Conservation (phyloP, 257 asterid species). For the Solanum pinnatisectum region DNA sequence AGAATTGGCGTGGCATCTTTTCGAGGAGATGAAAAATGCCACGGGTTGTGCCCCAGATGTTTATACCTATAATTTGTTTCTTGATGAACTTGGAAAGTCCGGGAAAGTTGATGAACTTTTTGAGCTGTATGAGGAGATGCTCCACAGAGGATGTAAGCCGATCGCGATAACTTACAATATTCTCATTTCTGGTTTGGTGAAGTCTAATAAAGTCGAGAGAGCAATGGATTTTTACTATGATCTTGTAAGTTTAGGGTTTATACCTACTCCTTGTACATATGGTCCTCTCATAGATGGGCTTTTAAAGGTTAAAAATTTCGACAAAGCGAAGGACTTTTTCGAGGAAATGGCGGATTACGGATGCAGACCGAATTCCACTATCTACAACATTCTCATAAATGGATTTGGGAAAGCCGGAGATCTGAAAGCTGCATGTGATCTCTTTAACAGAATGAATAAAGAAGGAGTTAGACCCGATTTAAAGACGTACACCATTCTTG, state of each 20-base stretch:
- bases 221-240: conserved; percentile 70
- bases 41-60: conserved; percentile 59
- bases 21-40: conserved; percentile 55
- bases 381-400: conserved; percentile 81
- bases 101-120: conserved; percentile 58
- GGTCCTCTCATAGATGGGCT: conserved; percentile 94
- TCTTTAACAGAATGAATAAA: conserved; percentile 68
- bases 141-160: conserved; percentile 54
- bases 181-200: conserved; percentile 77
- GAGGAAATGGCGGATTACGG: conserved; percentile 72
- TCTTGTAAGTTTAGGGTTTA: conserved; percentile 70
- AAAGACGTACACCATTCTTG: conserved; percentile 77
- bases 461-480: conserved; percentile 89
- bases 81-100: conserved; percentile 73
- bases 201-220: conserved; percentile 51
- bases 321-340: conserved; percentile 56
- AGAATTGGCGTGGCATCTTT: conserved; percentile 62
- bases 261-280: conserved; percentile 89
- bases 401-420: conserved; percentile 90
- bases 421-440: conserved; percentile 45
- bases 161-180: conserved; percentile 66
- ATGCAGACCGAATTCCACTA: conserved; percentile 76
- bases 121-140: conserved; percentile 67
- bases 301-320: conserved; percentile 51
- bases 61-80: conserved; percentile 68